phyloP scores from a whole-genome alignment of 2,329 filamentous ascomycete genomes.

The Diplocarpon rosae region DNA sequence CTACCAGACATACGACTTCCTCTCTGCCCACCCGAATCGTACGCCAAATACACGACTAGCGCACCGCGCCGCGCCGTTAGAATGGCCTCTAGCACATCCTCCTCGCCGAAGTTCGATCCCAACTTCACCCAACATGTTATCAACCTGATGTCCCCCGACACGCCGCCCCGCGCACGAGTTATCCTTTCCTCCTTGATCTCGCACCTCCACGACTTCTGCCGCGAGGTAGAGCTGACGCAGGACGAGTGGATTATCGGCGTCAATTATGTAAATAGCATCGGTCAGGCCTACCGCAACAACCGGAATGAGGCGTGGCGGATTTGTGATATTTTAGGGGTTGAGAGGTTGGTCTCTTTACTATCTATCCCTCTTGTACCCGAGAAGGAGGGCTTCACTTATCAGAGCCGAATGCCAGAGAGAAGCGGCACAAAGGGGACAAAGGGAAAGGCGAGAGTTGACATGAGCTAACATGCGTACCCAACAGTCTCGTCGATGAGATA shows the following conservation, averaged over 20 bases:
- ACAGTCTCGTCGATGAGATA: conserved; percentile 49
- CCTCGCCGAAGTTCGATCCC: conserved; percentile 49
- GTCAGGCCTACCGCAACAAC: conserved; percentile 51
- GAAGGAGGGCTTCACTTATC: neutral
- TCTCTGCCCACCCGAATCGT: too few relatives aligned
- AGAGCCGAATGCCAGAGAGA: neutral
- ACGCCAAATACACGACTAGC: too few relatives aligned
- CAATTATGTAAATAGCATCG: conserved; percentile 63
- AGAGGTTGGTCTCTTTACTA: conserved; percentile 43
- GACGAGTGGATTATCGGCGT: conserved; percentile 72
- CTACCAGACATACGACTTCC: too few relatives aligned
- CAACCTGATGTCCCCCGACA: conserved; percentile 61
- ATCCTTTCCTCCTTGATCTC: conserved; percentile 54
- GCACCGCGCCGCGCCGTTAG: too few relatives aligned
- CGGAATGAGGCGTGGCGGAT: conserved; percentile 67
- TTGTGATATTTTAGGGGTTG: conserved; percentile 62
- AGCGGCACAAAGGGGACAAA: neutral
- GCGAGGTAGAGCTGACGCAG: conserved; percentile 64
- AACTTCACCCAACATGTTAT: conserved; percentile 66
- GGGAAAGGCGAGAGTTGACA: neutral
- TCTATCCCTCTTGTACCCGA: neutral
- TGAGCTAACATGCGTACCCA: conserved; percentile 2
- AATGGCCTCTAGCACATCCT: neutral
- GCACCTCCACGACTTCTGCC: conserved; percentile 69
- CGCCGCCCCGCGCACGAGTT: conserved; percentile 50